These are phyloP conservation scores for Fraxinus sp. DNA, from an alignment of 305 asterid genomes.

Conservation along the genomic window DNA sequence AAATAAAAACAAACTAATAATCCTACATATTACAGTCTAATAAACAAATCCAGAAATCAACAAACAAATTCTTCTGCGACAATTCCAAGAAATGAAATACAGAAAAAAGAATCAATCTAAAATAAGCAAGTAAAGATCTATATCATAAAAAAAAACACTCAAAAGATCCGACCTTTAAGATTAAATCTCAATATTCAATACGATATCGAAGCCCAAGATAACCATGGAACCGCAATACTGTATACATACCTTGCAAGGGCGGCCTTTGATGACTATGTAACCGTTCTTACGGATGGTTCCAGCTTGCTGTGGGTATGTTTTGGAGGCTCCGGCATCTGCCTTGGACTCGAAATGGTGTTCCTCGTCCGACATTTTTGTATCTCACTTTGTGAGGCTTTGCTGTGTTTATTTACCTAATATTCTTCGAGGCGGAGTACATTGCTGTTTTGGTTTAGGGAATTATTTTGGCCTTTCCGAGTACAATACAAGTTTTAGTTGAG, in stretches of 20 bases:
- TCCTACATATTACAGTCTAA: background rate
- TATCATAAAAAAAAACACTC: background rate
- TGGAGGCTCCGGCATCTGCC: slow-evolving; percentile 91
- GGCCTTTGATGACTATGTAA: slow-evolving; percentile 60
- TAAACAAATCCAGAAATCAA: background rate
- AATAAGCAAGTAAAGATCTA: background rate
- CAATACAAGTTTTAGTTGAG: background rate
- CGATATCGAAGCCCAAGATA: background rate
- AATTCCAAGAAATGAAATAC: background rate
- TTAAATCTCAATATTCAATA: background rate
- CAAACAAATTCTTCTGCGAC: background rate
- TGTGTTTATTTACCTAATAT: background rate
- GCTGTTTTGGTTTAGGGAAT: background rate
- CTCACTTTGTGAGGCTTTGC: background rate
- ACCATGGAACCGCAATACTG: background rate
- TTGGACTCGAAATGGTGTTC: slow-evolving; percentile 81
- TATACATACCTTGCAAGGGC: slow-evolving; percentile 65
- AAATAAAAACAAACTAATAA: background rate
- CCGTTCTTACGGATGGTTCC: slow-evolving; percentile 82
- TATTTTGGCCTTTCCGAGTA: background rate
- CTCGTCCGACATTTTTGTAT: slow-evolving; percentile 70
- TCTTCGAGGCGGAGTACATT: background rate
- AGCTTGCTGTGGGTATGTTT: slow-evolving; percentile 81
- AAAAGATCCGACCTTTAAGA: background rate
- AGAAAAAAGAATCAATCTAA: background rate